Evolutionary conservation across 106 monocot species (phyloP).

Genomic region (Dactylorhiza incarnata): DNA sequence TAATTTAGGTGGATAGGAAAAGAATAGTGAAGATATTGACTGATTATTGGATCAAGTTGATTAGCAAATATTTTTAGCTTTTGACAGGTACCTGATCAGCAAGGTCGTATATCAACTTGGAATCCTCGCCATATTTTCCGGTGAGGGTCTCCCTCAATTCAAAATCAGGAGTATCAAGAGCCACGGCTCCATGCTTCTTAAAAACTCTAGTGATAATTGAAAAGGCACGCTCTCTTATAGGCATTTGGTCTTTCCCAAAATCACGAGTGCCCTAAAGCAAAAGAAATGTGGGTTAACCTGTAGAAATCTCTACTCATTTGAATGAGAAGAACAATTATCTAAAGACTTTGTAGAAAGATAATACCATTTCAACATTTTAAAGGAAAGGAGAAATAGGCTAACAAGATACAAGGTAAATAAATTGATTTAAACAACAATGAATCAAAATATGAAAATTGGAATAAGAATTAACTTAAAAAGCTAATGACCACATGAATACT

Average conservation of each 20-base stretch:
- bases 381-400: no score
- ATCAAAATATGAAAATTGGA: no score
- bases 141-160: constrained; percentile 94
- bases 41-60: no score
- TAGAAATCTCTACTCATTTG: background rate
- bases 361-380: no score
- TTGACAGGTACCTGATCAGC: constrained; percentile 76
- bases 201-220: constrained; percentile 75
- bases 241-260: constrained; percentile 96
- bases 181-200: constrained; percentile 89
- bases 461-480: no score
- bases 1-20: no score
- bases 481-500: no score
- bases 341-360: no score
- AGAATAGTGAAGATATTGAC: no score
- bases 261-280: constrained; percentile 82
- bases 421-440: no score
- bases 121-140: constrained; percentile 99
- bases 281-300: background rate
- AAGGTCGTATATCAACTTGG: constrained; percentile 97
- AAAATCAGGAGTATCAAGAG: constrained; percentile 95
- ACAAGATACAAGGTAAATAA: no score
- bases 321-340: background rate
- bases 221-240: constrained; percentile 85
- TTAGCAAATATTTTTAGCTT: background rate